phyloP scores from a whole-genome alignment of 176 grass and related monocot species.

The Oryza brachyantha region DNA sequence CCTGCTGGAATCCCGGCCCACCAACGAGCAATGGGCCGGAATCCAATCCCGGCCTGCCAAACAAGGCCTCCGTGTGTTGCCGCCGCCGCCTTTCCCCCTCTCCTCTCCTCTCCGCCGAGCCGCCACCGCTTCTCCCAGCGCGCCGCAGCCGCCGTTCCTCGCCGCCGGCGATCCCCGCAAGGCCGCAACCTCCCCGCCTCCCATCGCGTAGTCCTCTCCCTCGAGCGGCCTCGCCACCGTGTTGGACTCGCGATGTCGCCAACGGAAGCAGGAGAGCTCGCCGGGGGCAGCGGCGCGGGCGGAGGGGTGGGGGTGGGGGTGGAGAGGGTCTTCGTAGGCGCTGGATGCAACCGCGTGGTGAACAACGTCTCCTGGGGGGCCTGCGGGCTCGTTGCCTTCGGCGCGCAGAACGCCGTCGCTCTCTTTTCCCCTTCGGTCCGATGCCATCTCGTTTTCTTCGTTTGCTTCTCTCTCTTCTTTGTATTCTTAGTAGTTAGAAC shows the following conservation, averaged over 20 bases:
- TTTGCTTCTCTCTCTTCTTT: neutral
- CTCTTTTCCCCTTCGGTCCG: constrained; percentile 75
- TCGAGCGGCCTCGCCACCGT: neutral
- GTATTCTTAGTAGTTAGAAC: neutral
- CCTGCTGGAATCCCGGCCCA: neutral
- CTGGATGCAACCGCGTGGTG: constrained; percentile 93
- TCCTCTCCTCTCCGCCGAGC: neutral
- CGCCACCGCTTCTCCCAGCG: neutral
- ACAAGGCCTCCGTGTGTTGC: neutral
- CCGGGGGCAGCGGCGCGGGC: neutral
- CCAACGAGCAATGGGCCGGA: neutral
- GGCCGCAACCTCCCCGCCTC: too few relatives aligned
- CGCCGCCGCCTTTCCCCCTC: neutral
- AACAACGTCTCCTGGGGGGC: constrained; percentile 89
- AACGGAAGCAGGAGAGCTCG: constrained; percentile 30
- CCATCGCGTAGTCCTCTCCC: too few relatives aligned
- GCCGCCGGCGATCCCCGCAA: too few relatives aligned
- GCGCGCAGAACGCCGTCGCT: constrained; percentile 90
- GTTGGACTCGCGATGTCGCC: constrained; percentile 29
- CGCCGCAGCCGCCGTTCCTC: neutral
- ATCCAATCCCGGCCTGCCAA: neutral
- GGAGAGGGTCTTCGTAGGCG: constrained; percentile 60
- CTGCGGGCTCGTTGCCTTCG: constrained; percentile 84
- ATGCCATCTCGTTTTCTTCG: neutral
- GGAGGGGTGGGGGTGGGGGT: constrained; percentile 25